phyloP scores from a whole-genome alignment of 129 eudicot species.

The Centaurea solstitialis region DNA sequence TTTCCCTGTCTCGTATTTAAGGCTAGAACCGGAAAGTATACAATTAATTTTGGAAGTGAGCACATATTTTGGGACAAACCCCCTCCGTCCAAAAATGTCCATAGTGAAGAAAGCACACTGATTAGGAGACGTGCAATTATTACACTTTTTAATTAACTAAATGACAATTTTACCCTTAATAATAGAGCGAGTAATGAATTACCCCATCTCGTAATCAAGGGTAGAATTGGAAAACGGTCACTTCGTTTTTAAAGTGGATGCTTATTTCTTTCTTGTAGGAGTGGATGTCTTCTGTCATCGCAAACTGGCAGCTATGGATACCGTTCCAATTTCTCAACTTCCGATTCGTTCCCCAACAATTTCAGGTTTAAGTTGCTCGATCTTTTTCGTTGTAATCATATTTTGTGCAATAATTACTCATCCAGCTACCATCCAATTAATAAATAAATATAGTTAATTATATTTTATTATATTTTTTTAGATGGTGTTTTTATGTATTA shows the following conservation, averaged over 20 bases:
- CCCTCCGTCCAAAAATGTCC: neutral
- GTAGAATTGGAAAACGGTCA: neutral
- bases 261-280: slow-evolving; percentile 43
- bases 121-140: neutral
- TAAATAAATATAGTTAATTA: no score
- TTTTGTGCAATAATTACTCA: neutral
- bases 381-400: neutral
- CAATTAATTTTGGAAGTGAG: neutral
- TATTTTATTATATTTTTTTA: no score
- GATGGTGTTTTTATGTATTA: no score
- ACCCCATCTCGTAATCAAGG: neutral
- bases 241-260: neutral
- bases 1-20: neutral
- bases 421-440: no score
- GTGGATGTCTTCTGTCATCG: slow-evolving; percentile 80
- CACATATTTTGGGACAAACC: neutral
- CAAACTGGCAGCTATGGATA: slow-evolving; percentile 94
- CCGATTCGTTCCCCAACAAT: slow-evolving; percentile 91
- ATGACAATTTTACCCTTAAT: neutral
- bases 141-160: neutral
- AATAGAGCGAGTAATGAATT: neutral
- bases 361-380: slow-evolving; percentile 64
- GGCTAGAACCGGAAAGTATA: neutral
- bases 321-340: slow-evolving; percentile 92
- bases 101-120: neutral